Evolutionary conservation across 2,329 filamentous ascomycete genomes (phyloP), one percentile per base, ranked within the genome.

Genomic region (Parastagonospora nodorum): DNA sequence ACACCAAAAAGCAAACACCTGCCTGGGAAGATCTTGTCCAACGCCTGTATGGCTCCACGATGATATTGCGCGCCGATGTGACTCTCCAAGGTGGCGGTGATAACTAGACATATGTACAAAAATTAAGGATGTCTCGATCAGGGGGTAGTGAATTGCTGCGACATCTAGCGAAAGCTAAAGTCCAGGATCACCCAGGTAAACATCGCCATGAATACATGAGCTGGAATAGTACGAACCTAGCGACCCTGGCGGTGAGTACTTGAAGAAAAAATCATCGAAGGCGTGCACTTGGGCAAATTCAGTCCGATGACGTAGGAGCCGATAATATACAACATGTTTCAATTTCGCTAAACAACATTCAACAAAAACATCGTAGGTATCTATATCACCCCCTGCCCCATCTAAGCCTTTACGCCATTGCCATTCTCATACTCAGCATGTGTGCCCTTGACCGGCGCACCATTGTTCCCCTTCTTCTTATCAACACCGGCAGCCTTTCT

Each of bases 401-500:
- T 5, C 19, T 19, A 28, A 8, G 8, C 15, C 5, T 5, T 15
- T 2, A 27, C 9, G 5, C 12, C 8, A n/a, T 27, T 39, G 10
- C 12, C 37, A 11, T 38, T 10, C 2, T 19, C 19, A 19, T 38
- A 14, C 35, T 40, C 37, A 19, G 45, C 66, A 60, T 80, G 78
- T 4, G 74, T 77, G 4, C 78, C 78, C 39, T 64, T 57, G 5
- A 60, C 64, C 1, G 81, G 80, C 5, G 78, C 81, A 31, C 80
- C 81, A 53, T 83, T 83, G 49, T 77, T 77, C 19, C 71, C 63
- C 10, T 66, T 63, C 32, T 51, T 62, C 36, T 70, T 71, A 7
- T 57, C 59, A 8, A 81, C 75, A 4, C 80, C 79, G 53, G 86
- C 86, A 8, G 84, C 84, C 39, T 71, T 72, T 42, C 74, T 73